Conservation (phyloP, 352 stramenopile species). For the Peronospora destructor region DNA sequence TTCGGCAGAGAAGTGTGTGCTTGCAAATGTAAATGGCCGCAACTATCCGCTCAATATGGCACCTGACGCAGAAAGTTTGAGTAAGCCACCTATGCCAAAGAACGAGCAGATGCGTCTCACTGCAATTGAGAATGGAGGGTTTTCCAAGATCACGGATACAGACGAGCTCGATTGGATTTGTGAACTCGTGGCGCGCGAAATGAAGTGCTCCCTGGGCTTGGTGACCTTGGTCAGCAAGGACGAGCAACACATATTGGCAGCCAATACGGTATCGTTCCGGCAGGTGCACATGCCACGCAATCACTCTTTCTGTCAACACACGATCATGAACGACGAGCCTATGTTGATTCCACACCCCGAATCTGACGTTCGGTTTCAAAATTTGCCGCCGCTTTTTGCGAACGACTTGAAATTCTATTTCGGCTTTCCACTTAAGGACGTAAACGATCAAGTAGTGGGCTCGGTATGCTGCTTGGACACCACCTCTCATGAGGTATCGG, state of each 20-base stretch:
- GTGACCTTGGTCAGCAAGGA: conserved; percentile 54
- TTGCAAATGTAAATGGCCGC: conserved; percentile 28
- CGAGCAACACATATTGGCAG: conserved; percentile 42
- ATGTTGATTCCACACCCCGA: conserved; percentile 50
- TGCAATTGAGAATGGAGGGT: conserved; percentile 32
- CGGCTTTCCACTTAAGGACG: conserved; percentile 36
- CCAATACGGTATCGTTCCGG: conserved; percentile 24
- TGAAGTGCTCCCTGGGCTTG: conserved; percentile 44
- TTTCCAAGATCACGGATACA: conserved; percentile 39
- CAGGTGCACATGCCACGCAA: conserved; percentile 41
- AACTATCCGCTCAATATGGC: conserved; percentile 39
- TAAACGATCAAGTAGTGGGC: conserved; percentile 45
- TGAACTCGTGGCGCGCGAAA: conserved; percentile 43
- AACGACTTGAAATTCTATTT: conserved; percentile 38
- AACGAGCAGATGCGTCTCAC: conserved; percentile 36
- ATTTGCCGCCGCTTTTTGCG: conserved; percentile 25
- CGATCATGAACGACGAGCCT: conserved; percentile 55
- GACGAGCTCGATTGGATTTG: conserved; percentile 60
- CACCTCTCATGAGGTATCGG: conserved; percentile 37
- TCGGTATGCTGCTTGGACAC: conserved; percentile 58
- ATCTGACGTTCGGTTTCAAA: conserved; percentile 62
- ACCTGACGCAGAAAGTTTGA: conserved; percentile 8
- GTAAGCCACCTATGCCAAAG: conserved; percentile 29
- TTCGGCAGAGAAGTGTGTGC: conserved; percentile 30
- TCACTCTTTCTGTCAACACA: conserved; percentile 62